Evolutionary conservation across 139 green algal genomes (phyloP).

Genomic region (Coelastrella sp.): DNA sequence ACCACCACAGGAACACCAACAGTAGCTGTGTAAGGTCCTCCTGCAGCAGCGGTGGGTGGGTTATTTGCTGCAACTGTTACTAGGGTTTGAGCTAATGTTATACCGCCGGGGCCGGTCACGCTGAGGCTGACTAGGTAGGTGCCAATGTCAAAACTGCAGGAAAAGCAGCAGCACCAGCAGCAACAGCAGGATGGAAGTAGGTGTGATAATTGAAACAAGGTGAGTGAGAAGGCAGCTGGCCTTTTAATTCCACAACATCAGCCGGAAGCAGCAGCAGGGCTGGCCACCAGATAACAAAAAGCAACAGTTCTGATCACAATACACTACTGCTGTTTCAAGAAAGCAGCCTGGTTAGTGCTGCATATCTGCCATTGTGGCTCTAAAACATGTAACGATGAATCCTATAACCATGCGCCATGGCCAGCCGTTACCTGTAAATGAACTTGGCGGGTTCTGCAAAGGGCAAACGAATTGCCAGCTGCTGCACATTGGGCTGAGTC

Average conservation of each 20-base stretch:
- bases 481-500: constrained; percentile 17
- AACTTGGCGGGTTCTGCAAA: constrained; percentile 4
- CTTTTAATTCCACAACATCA: background rate
- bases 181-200: background rate
- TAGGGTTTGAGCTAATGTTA: constrained; percentile 2
- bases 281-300: background rate
- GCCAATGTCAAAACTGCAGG: constrained; percentile 4
- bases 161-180: background rate
- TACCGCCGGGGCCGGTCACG: constrained; percentile 26
- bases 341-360: no score
- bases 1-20: background rate
- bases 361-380: no score
- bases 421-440: background rate
- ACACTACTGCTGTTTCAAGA: background rate
- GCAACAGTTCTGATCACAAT: background rate
- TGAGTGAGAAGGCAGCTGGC: background rate
- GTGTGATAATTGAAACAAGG: no score
- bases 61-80: constrained; percentile 21
- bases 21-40: constrained; percentile 28
- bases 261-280: background rate
- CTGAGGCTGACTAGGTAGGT: constrained; percentile 18
- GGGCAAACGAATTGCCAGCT: background rate
- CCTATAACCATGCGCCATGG: no score
- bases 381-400: no score
- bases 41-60: constrained; percentile 25